Evolutionary conservation across 768 basidiomycete genomes (phyloP), one percentile per base, ranked within the genome.

Genomic region (Russula olivacea): DNA sequence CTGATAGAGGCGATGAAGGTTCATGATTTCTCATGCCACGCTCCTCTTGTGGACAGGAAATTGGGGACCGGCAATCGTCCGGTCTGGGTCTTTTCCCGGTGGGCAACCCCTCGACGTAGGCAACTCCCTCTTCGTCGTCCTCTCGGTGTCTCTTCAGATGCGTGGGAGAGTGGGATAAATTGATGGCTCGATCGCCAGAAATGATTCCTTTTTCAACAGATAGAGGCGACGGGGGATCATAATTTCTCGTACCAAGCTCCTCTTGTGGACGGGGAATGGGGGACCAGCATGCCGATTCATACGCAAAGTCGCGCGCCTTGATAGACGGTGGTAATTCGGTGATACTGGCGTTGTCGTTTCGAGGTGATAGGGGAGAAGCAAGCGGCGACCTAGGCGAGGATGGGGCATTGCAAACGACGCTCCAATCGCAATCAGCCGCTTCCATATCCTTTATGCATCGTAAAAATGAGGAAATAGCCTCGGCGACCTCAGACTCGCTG

Each of bases 301-400:
- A 61, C 5, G 70, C 71, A 34, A 69, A 73, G 59, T 75, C 74
- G 28, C 71, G 69, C 15, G 67, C 61, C 59, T 63, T 69, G 53
- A 65, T 63, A 8, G 65, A 66, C 2, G 65, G 64, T 8, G 60
- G 61, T 51, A 65, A 50, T 53, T 36, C 32, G 8, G 48, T 23
- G 30, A 25, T 25, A 15, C n/a, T 19, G 15, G 21, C 38, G 49
- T 40, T 14, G 28, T 53, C 25, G 7, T 25, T 38, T 28, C 12
- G 38, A 17, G 51, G 36, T 34, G 45, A 48, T 17, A 21, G 1
- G n/a, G 30, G 58, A 4, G 63, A 58, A 4, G 50, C 3, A 8
- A 57, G 49, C 5, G 56, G 50, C 17, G 61, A 65, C 45, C 64
- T 56, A 1, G 61, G 62, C 3, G 62, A 65, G 52, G 55, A 55